A percentile compares a stretch with the other conserved stretches of the same genome.
These are phyloP conservation scores for Aspergillus cristatus DNA, from an alignment of 495 filamentous ascomycete genomes.

Conservation along the genomic window DNA sequence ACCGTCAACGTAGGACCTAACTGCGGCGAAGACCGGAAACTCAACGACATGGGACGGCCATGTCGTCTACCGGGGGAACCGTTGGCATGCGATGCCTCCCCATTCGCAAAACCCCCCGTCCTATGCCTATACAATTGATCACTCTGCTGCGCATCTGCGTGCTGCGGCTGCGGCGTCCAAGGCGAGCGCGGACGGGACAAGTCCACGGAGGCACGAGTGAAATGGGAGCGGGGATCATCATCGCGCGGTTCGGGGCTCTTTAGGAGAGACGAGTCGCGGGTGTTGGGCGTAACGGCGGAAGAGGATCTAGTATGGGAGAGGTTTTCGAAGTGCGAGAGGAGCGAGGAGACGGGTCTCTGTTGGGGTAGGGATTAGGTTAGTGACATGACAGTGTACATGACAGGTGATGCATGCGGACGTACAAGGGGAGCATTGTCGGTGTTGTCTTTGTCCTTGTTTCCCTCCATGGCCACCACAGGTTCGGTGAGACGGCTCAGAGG, in stretches of 20 bases:
- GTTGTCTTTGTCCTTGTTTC: constrained; percentile 26
- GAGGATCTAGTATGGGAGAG: constrained; percentile 49
- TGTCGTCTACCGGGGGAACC: constrained; percentile 22
- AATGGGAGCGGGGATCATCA: constrained; percentile 34
- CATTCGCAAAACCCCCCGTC: constrained; percentile 15
- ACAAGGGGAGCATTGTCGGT: constrained; percentile 41
- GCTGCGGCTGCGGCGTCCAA: constrained; percentile 11
- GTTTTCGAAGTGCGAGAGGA: constrained; percentile 88
- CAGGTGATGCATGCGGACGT: constrained; percentile 16
- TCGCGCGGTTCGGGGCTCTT: constrained; percentile 32
- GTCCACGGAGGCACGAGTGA: constrained; percentile 42
- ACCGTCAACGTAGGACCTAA: constrained; percentile 61
- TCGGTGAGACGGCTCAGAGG: constrained; percentile 28
- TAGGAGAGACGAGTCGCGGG: constrained; percentile 26
- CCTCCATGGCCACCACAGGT: constrained; percentile 31
- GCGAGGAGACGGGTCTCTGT: constrained; percentile 75
- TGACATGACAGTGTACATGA: neutral
- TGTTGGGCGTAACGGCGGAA: constrained; percentile 20
- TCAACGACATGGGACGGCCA: constrained; percentile 42
- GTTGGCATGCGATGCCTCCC: constrained; percentile 20
- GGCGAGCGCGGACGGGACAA: constrained; percentile 39
- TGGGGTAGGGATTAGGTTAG: constrained; percentile 10
- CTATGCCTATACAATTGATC: constrained; percentile 12
- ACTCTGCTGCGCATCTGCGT: constrained; percentile 14
- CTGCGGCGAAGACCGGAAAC: constrained; percentile 46